These are phyloP conservation scores for Mycena leptocephala DNA, from an alignment of 768 basidiomycete genomes.

Conservation along the genomic window DNA sequence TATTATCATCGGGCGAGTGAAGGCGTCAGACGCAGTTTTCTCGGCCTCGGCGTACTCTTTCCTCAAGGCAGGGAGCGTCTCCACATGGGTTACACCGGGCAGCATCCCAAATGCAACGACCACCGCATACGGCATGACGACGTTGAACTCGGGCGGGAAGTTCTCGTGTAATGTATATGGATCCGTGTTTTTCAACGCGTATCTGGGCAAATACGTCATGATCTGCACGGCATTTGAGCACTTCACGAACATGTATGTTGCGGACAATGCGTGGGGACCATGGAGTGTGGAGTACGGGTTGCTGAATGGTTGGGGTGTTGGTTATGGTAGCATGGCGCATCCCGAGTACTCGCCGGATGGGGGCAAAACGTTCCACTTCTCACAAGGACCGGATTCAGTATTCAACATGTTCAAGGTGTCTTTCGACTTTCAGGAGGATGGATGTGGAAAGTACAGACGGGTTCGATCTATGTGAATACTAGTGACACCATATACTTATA, in stretches of 20 bases:
- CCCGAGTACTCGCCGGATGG: neutral
- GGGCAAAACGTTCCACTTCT: neutral
- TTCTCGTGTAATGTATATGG: neutral
- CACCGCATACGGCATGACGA: neutral
- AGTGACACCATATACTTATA: too few relatives aligned
- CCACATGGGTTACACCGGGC: neutral
- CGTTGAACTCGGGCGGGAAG: neutral
- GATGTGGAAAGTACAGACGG: too few relatives aligned
- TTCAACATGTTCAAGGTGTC: neutral
- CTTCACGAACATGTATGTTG: neutral
- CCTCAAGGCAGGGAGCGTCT: neutral
- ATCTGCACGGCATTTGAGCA: neutral
- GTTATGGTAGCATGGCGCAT: neutral
- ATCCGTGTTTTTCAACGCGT: neutral
- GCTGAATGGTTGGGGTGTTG: neutral
- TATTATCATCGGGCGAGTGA: neutral
- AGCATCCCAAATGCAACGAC: neutral
- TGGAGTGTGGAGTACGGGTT: neutral
- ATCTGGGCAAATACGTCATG: neutral
- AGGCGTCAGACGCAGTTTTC: neutral
- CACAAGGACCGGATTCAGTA: neutral
- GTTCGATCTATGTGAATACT: too few relatives aligned
- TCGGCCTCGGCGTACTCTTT: neutral
- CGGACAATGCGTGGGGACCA: neutral
- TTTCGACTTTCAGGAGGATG: neutral